phyloP scores from a whole-genome alignment of 805 yeast species.

The Millerozyma acaciae region DNA sequence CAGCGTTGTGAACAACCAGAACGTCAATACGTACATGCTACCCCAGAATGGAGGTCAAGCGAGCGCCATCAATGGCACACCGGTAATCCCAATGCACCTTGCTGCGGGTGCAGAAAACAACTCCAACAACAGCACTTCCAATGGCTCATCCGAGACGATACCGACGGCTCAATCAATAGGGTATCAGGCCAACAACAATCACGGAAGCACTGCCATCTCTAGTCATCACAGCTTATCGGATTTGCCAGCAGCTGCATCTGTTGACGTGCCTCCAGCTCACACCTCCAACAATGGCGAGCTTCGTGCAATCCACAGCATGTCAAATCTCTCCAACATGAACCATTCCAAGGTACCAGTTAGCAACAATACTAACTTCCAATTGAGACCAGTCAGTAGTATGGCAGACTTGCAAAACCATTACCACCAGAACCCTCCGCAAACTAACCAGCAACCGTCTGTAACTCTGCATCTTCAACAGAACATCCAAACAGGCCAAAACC shows the following conservation, averaged over 20 bases:
- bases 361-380: conserved; percentile 8
- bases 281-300: conserved; percentile 13
- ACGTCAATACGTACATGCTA: conserved; percentile 1
- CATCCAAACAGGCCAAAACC: no score
- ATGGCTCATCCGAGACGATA: conserved; percentile 5
- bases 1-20: conserved; percentile 3
- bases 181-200: conserved; percentile 7
- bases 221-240: conserved; percentile 25
- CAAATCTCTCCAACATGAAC: conserved; percentile 19
- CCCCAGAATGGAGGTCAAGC: conserved; percentile 1
- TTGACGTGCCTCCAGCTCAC: conserved; percentile 3
- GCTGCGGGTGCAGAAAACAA: background rate
- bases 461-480: no score
- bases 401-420: conserved; percentile 24
- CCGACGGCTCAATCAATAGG: conserved; percentile 5
- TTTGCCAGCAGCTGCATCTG: conserved; percentile 18
- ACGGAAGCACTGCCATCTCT: conserved; percentile 4
- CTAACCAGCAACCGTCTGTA: no score
- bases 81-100: conserved; percentile 3
- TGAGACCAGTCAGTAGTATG: conserved; percentile 31
- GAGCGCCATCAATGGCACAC: background rate
- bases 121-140: conserved; percentile 1
- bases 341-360: conserved; percentile 4
- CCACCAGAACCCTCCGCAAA: conserved; percentile 4
- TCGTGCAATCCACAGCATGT: conserved; percentile 25